A percentile compares a stretch with the other conserved stretches of the same genome.
Conservation (phyloP, 345 rosid species). For the Arabis alpina region DNA sequence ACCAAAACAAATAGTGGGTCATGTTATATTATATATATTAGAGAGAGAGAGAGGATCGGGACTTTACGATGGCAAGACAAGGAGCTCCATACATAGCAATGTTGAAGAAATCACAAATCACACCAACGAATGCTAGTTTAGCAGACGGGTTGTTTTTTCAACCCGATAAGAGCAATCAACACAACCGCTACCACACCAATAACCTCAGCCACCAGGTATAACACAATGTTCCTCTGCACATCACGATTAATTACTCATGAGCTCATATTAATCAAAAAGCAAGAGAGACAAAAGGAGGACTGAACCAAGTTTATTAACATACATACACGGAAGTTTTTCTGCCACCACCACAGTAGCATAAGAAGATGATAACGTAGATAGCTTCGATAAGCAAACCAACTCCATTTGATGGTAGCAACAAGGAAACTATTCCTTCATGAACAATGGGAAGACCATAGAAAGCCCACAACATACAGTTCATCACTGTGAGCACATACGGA, state of each 20-base stretch:
- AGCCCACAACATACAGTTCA: conserved; percentile 60
- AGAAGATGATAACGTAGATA: conserved; percentile 40
- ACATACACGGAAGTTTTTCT: background rate
- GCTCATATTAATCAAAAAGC: background rate
- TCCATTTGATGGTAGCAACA: conserved; percentile 50
- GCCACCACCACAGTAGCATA: conserved; percentile 22
- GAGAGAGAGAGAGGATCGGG: too few relatives aligned
- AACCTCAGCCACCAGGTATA: conserved; percentile 19
- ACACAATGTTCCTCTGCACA: conserved; percentile 40
- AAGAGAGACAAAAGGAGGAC: background rate
- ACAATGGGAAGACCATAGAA: conserved; percentile 63
- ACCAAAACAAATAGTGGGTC: too few relatives aligned
- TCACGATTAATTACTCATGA: background rate
- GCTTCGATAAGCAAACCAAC: conserved; percentile 45
- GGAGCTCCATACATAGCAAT: conserved; percentile 57
- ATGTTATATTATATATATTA: too few relatives aligned
- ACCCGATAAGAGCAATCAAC: conserved; percentile 25
- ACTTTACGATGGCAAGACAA: conserved; percentile 50
- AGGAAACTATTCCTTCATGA: conserved; percentile 52
- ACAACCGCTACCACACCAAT: background rate
- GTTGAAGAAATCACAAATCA: conserved; percentile 53
- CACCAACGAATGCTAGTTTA: conserved; percentile 53
- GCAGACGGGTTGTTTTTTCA: conserved; percentile 19
- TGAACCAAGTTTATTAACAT: too few relatives aligned
- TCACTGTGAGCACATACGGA: conserved; percentile 51